Conservation (phyloP, 164 flowering plant genomes). For the Taxillus chinensis region DNA sequence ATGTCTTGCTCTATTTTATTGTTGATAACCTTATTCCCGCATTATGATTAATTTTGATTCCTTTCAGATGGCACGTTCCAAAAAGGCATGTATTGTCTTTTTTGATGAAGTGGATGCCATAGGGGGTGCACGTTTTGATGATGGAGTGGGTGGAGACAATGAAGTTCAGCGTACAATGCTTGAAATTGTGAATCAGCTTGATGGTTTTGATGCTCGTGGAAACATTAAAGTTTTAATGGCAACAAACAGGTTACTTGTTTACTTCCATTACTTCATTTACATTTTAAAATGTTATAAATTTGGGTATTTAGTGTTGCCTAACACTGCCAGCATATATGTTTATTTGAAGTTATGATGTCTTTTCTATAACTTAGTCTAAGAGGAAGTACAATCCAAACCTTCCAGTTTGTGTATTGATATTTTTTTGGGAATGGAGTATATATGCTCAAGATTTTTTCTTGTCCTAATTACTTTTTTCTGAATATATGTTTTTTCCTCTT, state of each 20-base stretch:
- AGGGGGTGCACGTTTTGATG: conserved; percentile 17
- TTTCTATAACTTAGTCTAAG: no score
- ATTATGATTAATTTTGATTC: background rate
- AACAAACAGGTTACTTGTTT: background rate
- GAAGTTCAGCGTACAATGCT: conserved; percentile 22
- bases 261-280: background rate
- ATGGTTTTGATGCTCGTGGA: conserved; percentile 18
- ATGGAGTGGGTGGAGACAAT: conserved; percentile 19
- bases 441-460: no score
- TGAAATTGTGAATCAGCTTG: conserved; percentile 20
- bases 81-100: conserved; percentile 14
- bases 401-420: no score
- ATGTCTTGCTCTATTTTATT: background rate
- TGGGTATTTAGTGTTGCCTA: no score
- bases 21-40: background rate
- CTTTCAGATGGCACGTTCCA: conserved; percentile 11
- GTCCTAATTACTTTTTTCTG: no score
- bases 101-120: conserved; percentile 17
- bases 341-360: no score
- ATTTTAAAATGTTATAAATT: no score
- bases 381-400: no score
- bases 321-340: no score
- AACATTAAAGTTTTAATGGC: conserved; percentile 12
- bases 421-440: no score
- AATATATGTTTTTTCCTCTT: no score